A percentile compares a stretch with the other conserved stretches of the same genome.
phyloP scores from a whole-genome alignment of 495 filamentous ascomycete species.

The Cercophora samala region DNA sequence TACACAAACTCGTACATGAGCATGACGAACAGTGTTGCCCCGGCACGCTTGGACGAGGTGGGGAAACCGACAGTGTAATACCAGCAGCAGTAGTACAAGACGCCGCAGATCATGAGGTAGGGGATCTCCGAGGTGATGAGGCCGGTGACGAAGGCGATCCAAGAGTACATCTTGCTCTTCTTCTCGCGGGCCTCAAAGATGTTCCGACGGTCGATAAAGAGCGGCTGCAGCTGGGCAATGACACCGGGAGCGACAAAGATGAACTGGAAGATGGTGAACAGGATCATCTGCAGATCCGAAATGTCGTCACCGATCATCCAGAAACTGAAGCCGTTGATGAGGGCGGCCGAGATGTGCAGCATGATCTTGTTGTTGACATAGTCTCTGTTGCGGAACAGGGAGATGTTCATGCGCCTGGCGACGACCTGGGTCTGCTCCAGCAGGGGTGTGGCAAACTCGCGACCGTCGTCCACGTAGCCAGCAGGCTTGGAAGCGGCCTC shows the following conservation, averaged over 20 bases:
- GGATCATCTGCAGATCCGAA: conserved; percentile 69
- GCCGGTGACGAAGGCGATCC: conserved; percentile 54
- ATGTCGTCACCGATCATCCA: conserved; percentile 60
- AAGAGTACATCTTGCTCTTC: conserved; percentile 72
- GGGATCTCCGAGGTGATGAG: conserved; percentile 59
- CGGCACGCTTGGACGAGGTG: conserved; percentile 39
- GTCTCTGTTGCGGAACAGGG: conserved; percentile 69
- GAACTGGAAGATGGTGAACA: conserved; percentile 72
- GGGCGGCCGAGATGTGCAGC: conserved; percentile 35
- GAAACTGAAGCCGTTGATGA: conserved; percentile 80
- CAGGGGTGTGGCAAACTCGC: conserved; percentile 31
- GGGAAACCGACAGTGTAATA: conserved; percentile 59
- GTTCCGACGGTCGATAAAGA: conserved; percentile 63
- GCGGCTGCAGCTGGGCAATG: conserved; percentile 61
- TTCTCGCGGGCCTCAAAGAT: conserved; percentile 71
- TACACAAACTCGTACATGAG: conserved; percentile 48
- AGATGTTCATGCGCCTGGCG: conserved; percentile 59
- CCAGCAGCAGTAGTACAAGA: conserved; percentile 57
- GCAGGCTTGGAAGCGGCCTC: conserved; percentile 31
- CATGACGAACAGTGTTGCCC: conserved; percentile 44
- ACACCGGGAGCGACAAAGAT: conserved; percentile 47
- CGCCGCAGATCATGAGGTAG: conserved; percentile 52
- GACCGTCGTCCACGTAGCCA: conserved; percentile 30
- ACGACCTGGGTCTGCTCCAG: conserved; percentile 45
- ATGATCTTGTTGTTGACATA: conserved; percentile 65